phyloP scores from a whole-genome alignment of 768 basidiomycete species.

The Hydnum rufescens region DNA sequence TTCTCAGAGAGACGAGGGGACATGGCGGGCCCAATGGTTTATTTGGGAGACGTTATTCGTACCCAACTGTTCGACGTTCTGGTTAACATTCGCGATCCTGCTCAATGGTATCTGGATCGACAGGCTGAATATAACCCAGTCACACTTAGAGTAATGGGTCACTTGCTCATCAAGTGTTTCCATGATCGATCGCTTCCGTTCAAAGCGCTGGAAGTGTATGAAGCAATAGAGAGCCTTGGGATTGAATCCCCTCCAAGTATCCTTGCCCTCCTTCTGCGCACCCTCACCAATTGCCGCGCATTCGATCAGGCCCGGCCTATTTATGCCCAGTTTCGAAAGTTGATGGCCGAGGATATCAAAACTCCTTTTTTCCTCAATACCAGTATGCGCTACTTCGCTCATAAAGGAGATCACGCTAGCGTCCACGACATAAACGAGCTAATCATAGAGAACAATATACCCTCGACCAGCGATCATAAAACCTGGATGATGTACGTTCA shows the following conservation, averaged over 20 bases:
- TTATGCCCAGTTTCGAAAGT: not conserved
- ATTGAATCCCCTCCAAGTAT: not conserved
- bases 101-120: not conserved
- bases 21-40: not conserved
- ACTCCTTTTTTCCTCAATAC: not conserved
- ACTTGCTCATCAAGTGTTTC: not conserved
- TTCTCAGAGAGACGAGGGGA: not conserved
- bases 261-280: not conserved
- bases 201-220: not conserved
- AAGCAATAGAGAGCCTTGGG: not conserved
- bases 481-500: slow-evolving; percentile 36
- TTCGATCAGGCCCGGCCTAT: not conserved
- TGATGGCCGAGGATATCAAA: not conserved
- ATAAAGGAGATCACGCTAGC: not conserved
- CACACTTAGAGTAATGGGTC: not conserved
- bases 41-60: not conserved
- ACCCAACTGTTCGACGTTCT: not conserved
- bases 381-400: slow-evolving; percentile 1
- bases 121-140: not conserved
- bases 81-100: not conserved
- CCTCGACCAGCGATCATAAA: not conserved
- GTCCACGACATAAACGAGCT: not conserved
- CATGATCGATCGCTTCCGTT: not conserved
- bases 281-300: not conserved
- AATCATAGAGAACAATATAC: not conserved